Evolutionary conservation across 2,329 filamentous ascomycete species (phyloP).

Genomic region (Aureobasidium sp.): DNA sequence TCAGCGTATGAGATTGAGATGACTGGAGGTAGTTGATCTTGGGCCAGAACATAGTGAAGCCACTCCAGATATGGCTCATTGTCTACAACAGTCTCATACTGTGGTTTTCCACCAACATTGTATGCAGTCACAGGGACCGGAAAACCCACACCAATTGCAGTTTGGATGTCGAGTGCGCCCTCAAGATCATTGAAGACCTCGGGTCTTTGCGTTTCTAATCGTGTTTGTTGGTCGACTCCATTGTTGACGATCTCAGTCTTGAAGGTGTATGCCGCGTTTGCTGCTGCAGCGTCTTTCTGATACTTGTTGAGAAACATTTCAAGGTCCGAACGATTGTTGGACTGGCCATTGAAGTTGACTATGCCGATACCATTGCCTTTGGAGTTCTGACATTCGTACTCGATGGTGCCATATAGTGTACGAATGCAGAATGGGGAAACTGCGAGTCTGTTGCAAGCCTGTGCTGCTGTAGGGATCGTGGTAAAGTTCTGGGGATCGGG

Average conservation of each 20-base stretch:
- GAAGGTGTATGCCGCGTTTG: conserved; percentile 55
- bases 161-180: conserved; percentile 72
- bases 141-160: conserved; percentile 61
- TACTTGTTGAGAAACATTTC: conserved; percentile 61
- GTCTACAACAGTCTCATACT: conserved; percentile 37
- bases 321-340: conserved; percentile 61
- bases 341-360: conserved; percentile 52
- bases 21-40: conserved; percentile 42
- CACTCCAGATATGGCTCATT: conserved; percentile 76
- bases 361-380: conserved; percentile 49
- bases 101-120: conserved; percentile 64
- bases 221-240: conserved; percentile 53
- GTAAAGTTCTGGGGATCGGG: background rate
- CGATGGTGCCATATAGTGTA: conserved; percentile 59
- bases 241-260: conserved; percentile 62
- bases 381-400: conserved; percentile 52
- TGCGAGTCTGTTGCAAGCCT: conserved; percentile 56
- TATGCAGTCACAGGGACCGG: conserved; percentile 63
- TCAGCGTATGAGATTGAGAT: conserved; percentile 67
- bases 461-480: conserved; percentile 32
- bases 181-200: conserved; percentile 50
- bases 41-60: conserved; percentile 61
- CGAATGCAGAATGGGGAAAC: conserved; percentile 61
- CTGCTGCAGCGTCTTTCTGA: conserved; percentile 53
- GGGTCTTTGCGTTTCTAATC: conserved; percentile 20